Evolutionary conservation across 495 filamentous ascomycete species (phyloP).

Genomic region (Penicillium longicatenatum): DNA sequence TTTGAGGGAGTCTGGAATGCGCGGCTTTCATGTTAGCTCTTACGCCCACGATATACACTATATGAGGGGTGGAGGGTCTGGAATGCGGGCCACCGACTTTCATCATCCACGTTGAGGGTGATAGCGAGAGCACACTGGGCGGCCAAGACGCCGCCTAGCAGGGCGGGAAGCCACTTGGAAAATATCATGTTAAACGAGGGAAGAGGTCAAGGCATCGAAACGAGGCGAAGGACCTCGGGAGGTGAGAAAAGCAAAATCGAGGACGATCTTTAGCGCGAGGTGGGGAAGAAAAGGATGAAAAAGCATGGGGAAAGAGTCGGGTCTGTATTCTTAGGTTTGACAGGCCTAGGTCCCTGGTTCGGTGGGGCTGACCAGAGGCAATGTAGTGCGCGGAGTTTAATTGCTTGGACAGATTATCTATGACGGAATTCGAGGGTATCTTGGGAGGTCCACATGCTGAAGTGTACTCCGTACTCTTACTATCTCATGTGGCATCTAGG

Average conservation of each 20-base stretch:
- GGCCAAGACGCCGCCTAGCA: constrained; percentile 32
- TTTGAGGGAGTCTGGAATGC: constrained; percentile 57
- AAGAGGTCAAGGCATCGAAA: constrained; percentile 16
- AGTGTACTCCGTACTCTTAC: too few relatives aligned
- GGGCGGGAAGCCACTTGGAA: constrained; percentile 24
- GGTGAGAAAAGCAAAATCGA: constrained; percentile 8
- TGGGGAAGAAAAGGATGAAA: constrained; percentile 4
- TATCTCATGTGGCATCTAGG: background rate
- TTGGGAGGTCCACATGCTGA: background rate
- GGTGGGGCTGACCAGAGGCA: background rate
- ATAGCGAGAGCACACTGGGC: constrained; percentile 33
- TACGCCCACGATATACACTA: background rate
- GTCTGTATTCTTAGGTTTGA: too few relatives aligned
- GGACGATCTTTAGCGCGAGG: background rate
- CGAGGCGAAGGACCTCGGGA: too few relatives aligned
- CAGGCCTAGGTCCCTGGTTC: constrained; percentile 2
- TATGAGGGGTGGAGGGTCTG: background rate
- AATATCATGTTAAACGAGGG: constrained; percentile 30
- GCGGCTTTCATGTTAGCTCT: background rate
- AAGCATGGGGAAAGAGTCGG: constrained; percentile 5
- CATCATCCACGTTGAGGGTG: constrained; percentile 35
- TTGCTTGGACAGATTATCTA: background rate
- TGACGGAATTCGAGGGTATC: background rate
- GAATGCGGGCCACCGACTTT: constrained; percentile 26
- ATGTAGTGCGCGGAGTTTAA: background rate